Conservation (phyloP, 768 basidiomycete species). For the Brasilioporus rufonigricans region DNA sequence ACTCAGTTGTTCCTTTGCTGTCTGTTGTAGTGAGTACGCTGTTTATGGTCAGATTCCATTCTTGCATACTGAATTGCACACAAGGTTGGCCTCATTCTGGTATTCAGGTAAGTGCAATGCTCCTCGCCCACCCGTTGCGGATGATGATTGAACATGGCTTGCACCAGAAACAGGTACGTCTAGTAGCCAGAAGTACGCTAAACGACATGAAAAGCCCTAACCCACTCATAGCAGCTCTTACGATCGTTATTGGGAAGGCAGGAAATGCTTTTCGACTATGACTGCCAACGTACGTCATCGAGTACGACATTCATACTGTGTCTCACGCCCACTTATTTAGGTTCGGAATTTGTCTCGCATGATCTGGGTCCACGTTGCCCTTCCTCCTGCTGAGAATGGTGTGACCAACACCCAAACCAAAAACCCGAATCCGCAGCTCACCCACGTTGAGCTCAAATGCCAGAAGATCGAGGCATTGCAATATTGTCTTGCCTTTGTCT, state of each 20-base stretch:
- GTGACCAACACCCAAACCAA: conserved; percentile 49
- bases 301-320: not conserved
- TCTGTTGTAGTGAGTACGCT: conserved; percentile 77
- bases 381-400: conserved; percentile 54
- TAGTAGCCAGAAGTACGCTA: not conserved
- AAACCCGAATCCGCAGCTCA: conserved; percentile 44
- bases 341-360: conserved; percentile 74
- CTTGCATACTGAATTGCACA: not conserved
- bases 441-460: conserved; percentile 51
- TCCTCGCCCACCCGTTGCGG: not conserved
- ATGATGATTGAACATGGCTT: not conserved
- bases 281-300: conserved; percentile 51
- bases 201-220: not conserved
- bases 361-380: conserved; percentile 76
- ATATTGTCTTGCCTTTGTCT: conserved; percentile 67
- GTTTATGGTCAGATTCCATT: not conserved
- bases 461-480: conserved; percentile 71
- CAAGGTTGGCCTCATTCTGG: conserved; percentile 85
- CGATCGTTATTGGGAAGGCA: conserved; percentile 85
- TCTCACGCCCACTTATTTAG: conserved; percentile 24
- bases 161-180: conserved; percentile 60
- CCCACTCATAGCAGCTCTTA: conserved; percentile 64
- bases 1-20: conserved; percentile 83
- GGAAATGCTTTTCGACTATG: conserved; percentile 76
- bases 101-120: conserved; percentile 61